Conservation (phyloP, 108 stramenopile species). For the Schizochytrium sp. region DNA sequence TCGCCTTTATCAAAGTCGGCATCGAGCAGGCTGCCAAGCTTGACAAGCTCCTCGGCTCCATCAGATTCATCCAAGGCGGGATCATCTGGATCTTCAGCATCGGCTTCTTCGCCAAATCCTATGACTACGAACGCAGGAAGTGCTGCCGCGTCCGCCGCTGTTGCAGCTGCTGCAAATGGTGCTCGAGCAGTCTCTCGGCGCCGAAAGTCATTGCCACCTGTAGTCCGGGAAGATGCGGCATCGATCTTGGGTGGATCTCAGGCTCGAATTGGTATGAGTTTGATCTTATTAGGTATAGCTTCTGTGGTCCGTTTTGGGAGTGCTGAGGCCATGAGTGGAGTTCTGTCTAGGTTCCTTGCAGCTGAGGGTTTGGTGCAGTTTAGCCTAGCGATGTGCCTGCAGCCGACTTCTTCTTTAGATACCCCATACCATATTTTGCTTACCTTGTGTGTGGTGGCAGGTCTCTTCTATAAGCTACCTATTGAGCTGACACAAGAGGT, state of each 20-base stretch:
- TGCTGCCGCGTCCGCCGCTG: too few relatives aligned
- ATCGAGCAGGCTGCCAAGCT: too few relatives aligned
- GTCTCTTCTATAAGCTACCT: constrained; percentile 28
- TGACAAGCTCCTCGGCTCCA: too few relatives aligned
- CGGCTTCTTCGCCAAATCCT: too few relatives aligned
- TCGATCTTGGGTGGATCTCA: background rate
- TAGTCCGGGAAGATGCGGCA: constrained; percentile 8
- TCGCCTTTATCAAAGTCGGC: too few relatives aligned
- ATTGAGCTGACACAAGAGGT: background rate
- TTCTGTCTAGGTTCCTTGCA: background rate
- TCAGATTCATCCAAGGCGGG: too few relatives aligned
- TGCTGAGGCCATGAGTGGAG: background rate
- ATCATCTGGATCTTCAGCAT: too few relatives aligned
- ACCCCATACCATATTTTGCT: constrained; percentile 9
- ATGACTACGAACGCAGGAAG: too few relatives aligned
- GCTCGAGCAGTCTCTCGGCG: background rate
- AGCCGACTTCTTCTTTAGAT: background rate
- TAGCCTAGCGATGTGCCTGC: background rate
- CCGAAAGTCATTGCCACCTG: background rate
- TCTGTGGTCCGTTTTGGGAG: background rate
- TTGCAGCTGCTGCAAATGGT: too few relatives aligned
- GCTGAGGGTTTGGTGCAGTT: constrained; percentile 40
- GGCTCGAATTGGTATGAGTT: background rate
- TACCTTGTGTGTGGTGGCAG: background rate
- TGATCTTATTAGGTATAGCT: background rate